A percentile compares a stretch with the other conserved stretches of the same genome.
Evolutionary conservation across 345 rosid species (phyloP).

Genomic region (Euphorbia tirucalli): DNA sequence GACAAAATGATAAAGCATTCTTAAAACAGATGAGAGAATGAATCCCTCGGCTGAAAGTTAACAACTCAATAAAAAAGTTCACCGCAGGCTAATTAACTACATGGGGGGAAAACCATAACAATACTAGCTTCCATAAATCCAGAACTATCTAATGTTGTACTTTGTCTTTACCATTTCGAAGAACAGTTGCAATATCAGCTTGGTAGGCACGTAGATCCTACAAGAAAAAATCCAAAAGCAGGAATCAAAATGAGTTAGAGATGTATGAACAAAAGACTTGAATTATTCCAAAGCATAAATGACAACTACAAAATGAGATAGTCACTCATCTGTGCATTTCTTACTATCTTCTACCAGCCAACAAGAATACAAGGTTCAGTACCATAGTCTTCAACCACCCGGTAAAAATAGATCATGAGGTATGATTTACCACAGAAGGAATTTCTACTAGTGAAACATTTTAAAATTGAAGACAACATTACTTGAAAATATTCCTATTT

Average conservation of each 20-base stretch:
- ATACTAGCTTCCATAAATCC: neutral
- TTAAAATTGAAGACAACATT: neutral
- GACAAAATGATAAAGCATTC: neutral
- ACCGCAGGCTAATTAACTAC: neutral
- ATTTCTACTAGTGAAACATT: neutral
- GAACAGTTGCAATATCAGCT: constrained; percentile 93
- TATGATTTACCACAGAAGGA: neutral
- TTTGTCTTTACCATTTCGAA: constrained; percentile 75
- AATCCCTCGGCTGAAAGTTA: neutral
- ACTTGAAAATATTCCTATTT: neutral
- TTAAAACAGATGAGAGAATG: neutral
- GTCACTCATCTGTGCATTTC: neutral
- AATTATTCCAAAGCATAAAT: neutral
- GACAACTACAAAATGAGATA: neutral
- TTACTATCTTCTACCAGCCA: neutral
- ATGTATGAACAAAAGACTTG: neutral
- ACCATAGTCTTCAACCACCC: neutral
- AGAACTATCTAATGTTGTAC: constrained; percentile 1
- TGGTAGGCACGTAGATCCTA: constrained; percentile 98
- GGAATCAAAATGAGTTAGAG: neutral
- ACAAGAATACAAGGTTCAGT: neutral
- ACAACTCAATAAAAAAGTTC: neutral
- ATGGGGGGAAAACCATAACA: constrained; percentile 2
- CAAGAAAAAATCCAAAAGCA: constrained; percentile 18
- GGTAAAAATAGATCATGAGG: neutral